Evolutionary conservation across 345 rosid species (phyloP), one percentile per base, ranked within the genome.

Genomic region (Acer negundo): DNA sequence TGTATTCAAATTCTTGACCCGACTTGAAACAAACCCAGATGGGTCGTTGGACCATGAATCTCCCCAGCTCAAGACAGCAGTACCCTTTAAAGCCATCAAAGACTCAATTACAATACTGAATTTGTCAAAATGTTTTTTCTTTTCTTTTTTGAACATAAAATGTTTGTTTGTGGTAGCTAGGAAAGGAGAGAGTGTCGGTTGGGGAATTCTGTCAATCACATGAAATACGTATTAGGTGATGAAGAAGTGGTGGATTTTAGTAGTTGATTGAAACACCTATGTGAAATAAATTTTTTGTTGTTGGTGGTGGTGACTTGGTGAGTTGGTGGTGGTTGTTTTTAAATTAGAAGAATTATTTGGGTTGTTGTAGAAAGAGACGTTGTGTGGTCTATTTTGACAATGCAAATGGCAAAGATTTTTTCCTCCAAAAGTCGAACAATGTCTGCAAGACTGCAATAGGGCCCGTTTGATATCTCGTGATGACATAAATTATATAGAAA

Each of bases 31-130:
- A 46, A 66, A 28, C 75, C 75, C 62, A 69, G 73, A 64, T 56
- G 58, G 69, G 7, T 70, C 75, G 7, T 70, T 77, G 40, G 40
- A 68, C 26, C 84, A n/a, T 31, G 67, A 76, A 20, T 61, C 80
- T 5, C 47, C 58, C 77, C 64, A 72, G n/a, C 75, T 31, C 13
- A 75, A n/a, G 56, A 75, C 42, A 74, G 66, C 46, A 16, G 24
- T 59, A 69, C 75, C 62, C 51, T 74, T 70, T 51, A 80, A 49
- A 44, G 84, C 86, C 87, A 84, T 86, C 53, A 38, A 63, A 55
- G 66, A 46, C 26, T 28, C 10, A 23, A 62, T 15, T 19, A 24
- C 17, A 16, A 53, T 59, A 7, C 22, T 19, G 20, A 24, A 8
- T 59, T 59, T 22, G 63, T 20, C 63, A 59, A 22, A 20, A 19